These are phyloP conservation scores for Trypanosoma brucei DNA, from an alignment of 208 protist genomes.

Conservation along the genomic window DNA sequence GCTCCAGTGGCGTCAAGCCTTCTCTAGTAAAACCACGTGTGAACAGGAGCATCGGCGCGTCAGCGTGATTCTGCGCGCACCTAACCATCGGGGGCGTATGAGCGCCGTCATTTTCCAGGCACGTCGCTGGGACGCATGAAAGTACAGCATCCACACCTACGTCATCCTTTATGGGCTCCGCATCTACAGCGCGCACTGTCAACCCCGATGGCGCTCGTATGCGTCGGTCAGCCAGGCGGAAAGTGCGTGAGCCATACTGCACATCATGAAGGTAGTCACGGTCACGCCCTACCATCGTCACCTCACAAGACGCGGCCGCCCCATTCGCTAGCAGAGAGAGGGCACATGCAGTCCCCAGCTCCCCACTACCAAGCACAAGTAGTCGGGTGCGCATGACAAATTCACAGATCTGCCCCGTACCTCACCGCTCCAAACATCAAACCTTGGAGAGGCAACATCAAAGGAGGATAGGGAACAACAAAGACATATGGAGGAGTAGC, in stretches of 20 bases:
- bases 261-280: conserved; percentile 25
- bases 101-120: conserved; percentile 4
- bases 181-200: conserved; percentile 16
- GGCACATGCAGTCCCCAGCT: conserved; percentile 64
- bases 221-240: conserved; percentile 7
- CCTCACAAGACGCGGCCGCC: neutral
- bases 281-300: conserved; percentile 23
- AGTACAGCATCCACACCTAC: conserved; percentile 19
- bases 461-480: neutral
- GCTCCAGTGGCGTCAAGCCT: conserved; percentile 15
- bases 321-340: conserved; percentile 45
- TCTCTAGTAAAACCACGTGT: conserved; percentile 18
- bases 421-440: neutral
- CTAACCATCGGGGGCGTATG: neutral
- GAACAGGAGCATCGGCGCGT: conserved; percentile 19
- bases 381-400: conserved; percentile 14
- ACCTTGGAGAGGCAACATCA: conserved; percentile 5
- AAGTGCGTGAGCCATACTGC: conserved; percentile 15
- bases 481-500: too few relatives aligned
- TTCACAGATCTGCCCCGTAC: neutral
- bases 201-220: conserved; percentile 14
- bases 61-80: conserved; percentile 11
- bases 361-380: conserved; percentile 59
- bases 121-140: conserved; percentile 25
- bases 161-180: conserved; percentile 9